Evolutionary conservation across 148 eudicot genomes (phyloP).

Genomic region (Rhododendron williamsianum): DNA sequence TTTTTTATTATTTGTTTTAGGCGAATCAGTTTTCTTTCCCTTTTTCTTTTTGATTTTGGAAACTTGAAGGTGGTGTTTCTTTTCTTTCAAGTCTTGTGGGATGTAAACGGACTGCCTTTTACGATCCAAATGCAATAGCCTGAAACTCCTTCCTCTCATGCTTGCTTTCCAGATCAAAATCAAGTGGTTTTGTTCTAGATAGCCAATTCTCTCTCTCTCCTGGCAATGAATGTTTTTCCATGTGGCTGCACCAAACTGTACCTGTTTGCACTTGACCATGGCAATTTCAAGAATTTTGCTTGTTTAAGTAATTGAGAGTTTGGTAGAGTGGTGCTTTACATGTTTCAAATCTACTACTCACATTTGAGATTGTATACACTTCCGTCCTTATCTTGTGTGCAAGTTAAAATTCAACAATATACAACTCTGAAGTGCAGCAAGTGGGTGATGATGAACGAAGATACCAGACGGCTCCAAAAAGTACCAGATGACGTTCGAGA

Average conservation of each 20-base stretch:
- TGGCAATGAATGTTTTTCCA: neutral
- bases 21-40: neutral
- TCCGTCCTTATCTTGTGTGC: neutral
- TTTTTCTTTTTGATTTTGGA: neutral
- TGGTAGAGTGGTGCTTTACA: neutral
- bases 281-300: neutral
- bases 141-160: neutral
- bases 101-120: neutral
- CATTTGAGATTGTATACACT: neutral
- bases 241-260: neutral
- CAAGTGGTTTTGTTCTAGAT: neutral
- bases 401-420: slow-evolving; percentile 1
- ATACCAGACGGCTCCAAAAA: slow-evolving; percentile 81
- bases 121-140: neutral
- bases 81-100: neutral
- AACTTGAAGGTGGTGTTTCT: neutral
- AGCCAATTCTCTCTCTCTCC: neutral
- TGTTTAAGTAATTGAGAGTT: neutral
- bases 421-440: slow-evolving; percentile 47
- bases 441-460: slow-evolving; percentile 99
- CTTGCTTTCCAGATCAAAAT: neutral
- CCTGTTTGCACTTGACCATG: neutral
- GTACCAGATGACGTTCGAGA: slow-evolving; percentile 69
- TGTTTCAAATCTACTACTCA: neutral
- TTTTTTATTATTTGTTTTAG: neutral